Conservation (phyloP, 352 stramenopile species). For the Sclerospora graminicola region DNA sequence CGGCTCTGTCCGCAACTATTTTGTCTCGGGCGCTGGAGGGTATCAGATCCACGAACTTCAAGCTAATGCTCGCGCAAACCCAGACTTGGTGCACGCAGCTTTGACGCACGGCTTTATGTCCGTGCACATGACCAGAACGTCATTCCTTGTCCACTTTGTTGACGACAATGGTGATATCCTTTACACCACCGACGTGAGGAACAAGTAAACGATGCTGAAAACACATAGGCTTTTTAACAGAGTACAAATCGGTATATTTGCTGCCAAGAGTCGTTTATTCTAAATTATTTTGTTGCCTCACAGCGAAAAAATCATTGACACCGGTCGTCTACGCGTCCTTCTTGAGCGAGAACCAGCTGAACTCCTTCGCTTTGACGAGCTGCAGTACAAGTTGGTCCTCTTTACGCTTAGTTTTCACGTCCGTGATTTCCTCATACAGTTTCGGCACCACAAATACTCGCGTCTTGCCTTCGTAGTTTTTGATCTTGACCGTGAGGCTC, state of each 20-base stretch:
- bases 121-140: constrained; percentile 50
- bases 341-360: constrained; percentile 77
- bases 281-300: constrained; percentile 7
- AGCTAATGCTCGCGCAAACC: constrained; percentile 48
- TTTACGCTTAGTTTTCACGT: constrained; percentile 71
- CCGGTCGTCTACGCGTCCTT: constrained; percentile 47
- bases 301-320: too few relatives aligned
- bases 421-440: constrained; percentile 75
- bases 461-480: constrained; percentile 59
- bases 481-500: constrained; percentile 48
- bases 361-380: constrained; percentile 68
- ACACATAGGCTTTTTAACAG: neutral
- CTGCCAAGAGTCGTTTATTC: constrained; percentile 1
- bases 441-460: constrained; percentile 50
- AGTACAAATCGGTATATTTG: too few relatives aligned
- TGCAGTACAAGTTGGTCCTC: constrained; percentile 70
- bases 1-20: constrained; percentile 55
- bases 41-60: constrained; percentile 61
- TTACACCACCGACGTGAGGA: constrained; percentile 73
- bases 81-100: constrained; percentile 68
- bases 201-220: constrained; percentile 15
- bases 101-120: constrained; percentile 82
- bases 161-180: constrained; percentile 55
- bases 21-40: constrained; percentile 67
- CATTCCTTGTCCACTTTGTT: constrained; percentile 70